Base-by-base conservation (phyloP, 331 rosid species). In the Dryas integrifolia region DNA sequence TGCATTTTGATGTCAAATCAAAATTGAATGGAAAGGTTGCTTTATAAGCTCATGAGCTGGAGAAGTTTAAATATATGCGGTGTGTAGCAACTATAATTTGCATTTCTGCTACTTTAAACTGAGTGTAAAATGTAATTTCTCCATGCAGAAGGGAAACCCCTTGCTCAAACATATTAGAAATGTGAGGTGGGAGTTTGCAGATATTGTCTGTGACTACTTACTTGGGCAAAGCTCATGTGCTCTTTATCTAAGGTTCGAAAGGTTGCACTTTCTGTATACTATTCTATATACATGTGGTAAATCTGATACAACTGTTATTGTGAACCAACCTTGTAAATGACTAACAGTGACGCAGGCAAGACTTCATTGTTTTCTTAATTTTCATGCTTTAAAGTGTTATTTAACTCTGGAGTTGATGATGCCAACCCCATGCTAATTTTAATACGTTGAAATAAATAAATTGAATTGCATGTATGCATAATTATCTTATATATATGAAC, bases 221-320 rank as follows among this genome's bases (percentile, higher is more conserved):
- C 96, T 94, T 51, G 96, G 98, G 47, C 95, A 86, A 72, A 83
- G 86, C 86, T 89, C 97, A 9, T 94, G 96, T 79, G 98, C 97
- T 44, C 91, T 94, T 66, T 94, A 94, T 80, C 76, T 94, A 80
- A 94, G 98, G 98, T 94, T 84, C 60, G 81, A 53, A 38, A 30
- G 61, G 67, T 26, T 39, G 61, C 45, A 38, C 18, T 56, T 40
- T 5, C 44, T 10, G 43, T 45, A 24, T 21, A 43, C 52, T n/a
- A 70, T 35, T 16, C 38, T 55, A 9, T 5, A 43, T 70, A 10
- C 48, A 55, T 55, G 14, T 41, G 8, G 5, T 70, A 12, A 56
- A 6, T 47, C 45, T 4, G 13, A 14, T 47, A 4, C 21, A 53
- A 69, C 40, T 11, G 11, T 39, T 40, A 40, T 62, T 44, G 12